A percentile compares a stretch with the other conserved stretches of the same genome.
phyloP scores from a whole-genome alignment of 2,329 filamentous ascomycete genomes.

The Diaporthe velutina region DNA sequence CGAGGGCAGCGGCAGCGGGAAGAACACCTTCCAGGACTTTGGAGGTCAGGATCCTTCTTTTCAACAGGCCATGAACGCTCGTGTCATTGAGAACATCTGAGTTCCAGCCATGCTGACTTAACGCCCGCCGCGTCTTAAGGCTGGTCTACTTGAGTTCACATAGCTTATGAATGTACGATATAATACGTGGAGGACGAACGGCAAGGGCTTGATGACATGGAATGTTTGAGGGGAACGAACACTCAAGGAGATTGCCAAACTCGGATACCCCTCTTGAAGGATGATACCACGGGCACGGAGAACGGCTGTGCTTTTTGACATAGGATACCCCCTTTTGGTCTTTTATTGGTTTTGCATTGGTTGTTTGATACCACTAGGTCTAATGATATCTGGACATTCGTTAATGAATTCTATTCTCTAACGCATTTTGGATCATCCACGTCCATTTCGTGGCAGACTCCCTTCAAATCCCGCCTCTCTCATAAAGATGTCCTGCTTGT shows the following conservation, averaged over 20 bases:
- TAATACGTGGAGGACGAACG: neutral
- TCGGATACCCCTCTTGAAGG: neutral
- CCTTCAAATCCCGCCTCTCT: neutral
- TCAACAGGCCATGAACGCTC: conserved; percentile 84
- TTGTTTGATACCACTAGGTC: conserved; percentile 20
- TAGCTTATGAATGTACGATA: conserved; percentile 29
- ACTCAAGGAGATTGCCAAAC: conserved; percentile 13
- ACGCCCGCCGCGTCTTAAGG: conserved; percentile 22
- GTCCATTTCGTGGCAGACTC: neutral
- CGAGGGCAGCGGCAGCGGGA: conserved; percentile 51
- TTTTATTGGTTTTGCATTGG: conserved; percentile 12
- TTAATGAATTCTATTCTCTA: neutral
- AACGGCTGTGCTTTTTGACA: conserved; percentile 31
- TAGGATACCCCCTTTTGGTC: conserved; percentile 38
- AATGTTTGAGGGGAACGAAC: neutral
- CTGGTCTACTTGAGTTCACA: conserved; percentile 36
- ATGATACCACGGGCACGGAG: neutral
- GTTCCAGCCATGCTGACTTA: conserved; percentile 37
- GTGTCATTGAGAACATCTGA: conserved; percentile 89
- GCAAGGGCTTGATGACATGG: neutral
- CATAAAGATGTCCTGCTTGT: too few species aligned
- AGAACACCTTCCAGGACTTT: conserved; percentile 60
- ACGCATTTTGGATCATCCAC: neutral
- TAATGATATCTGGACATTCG: conserved; percentile 34
- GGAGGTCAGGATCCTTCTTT: conserved; percentile 72